Conservation (phyloP, 345 rosid genomes). For the Eutrema heterophyllum region DNA sequence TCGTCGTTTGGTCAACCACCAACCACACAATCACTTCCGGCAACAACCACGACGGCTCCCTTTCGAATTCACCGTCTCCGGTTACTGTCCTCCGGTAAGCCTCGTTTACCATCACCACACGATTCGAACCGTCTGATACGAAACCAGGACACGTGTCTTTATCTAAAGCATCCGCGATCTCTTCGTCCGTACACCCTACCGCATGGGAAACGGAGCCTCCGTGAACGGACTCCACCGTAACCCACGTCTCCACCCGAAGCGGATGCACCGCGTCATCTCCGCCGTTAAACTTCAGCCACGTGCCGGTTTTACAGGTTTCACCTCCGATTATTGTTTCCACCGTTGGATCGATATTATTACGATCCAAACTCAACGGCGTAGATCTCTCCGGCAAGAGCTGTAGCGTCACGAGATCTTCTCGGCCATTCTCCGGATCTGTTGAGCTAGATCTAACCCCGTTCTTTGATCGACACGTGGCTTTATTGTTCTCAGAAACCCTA, state of each 20-base stretch:
- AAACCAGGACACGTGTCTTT: conserved; percentile 49
- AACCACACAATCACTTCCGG: conserved; percentile 32
- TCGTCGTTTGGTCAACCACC: conserved; percentile 31
- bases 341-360: conserved; percentile 6
- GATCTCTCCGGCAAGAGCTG: conserved; percentile 55
- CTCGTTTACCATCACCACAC: conserved; percentile 46
- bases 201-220: conserved; percentile 27
- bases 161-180: conserved; percentile 26
- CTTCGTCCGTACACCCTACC: conserved; percentile 36
- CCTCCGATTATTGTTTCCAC: not conserved
- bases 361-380: conserved; percentile 29
- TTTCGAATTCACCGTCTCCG: not conserved
- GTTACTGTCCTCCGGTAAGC: conserved; percentile 41
- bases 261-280: not conserved
- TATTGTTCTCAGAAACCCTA: conserved; percentile 55
- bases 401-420: conserved; percentile 40
- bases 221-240: conserved; percentile 45
- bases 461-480: conserved; percentile 29
- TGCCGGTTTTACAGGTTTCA: not conserved
- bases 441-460: conserved; percentile 24
- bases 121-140: conserved; percentile 36
- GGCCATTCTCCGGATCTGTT: conserved; percentile 20
- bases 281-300: conserved; percentile 11
- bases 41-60: conserved; percentile 4
- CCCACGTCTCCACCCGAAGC: conserved; percentile 38